Conservation (phyloP, 352 stramenopile genomes). For the Phytopythium cucurbitacearum region DNA sequence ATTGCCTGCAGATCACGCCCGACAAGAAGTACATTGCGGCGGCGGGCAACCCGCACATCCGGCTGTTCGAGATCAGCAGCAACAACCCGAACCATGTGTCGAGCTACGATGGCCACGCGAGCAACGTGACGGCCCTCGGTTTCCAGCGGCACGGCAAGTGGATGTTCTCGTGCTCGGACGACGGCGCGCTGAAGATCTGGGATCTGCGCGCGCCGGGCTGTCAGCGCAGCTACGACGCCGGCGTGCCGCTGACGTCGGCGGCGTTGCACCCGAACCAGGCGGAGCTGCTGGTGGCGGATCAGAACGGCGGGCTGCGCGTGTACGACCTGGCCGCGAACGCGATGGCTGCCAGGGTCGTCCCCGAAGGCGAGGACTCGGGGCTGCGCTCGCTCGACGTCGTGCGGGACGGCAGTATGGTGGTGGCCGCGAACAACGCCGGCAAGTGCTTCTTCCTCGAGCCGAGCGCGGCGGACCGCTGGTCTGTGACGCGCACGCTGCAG, state of each 20-base stretch:
- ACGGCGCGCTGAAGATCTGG: conserved; percentile 95
- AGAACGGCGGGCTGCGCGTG: conserved; percentile 91
- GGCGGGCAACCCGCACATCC: conserved; percentile 96
- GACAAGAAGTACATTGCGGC: conserved; percentile 98
- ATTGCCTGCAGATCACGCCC: conserved; percentile 95
- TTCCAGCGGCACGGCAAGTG: conserved; percentile 97
- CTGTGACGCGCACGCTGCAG: conserved; percentile 61
- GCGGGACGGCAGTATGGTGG: conserved; percentile 87
- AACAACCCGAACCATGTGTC: conserved; percentile 94
- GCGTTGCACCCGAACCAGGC: conserved; percentile 95
- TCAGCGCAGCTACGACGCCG: conserved; percentile 86
- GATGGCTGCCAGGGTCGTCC: conserved; percentile 56
- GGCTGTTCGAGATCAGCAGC: conserved; percentile 97
- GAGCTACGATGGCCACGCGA: conserved; percentile 94
- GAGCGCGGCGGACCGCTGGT: conserved; percentile 56
- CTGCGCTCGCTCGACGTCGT: conserved; percentile 94
- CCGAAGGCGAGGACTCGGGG: conserved; percentile 40
- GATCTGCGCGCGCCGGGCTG: conserved; percentile 85
- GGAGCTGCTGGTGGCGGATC: conserved; percentile 82
- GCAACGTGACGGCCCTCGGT: conserved; percentile 95
- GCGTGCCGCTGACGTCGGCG: conserved; percentile 93
- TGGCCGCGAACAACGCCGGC: conserved; percentile 93
- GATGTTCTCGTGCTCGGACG: conserved; percentile 97
- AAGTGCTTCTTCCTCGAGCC: conserved; percentile 88
- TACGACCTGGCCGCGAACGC: conserved; percentile 88